Evolutionary conservation across 805 yeast genomes (phyloP), one percentile per base, ranked within the genome.

Genomic region (Monosporozyma unispora): DNA sequence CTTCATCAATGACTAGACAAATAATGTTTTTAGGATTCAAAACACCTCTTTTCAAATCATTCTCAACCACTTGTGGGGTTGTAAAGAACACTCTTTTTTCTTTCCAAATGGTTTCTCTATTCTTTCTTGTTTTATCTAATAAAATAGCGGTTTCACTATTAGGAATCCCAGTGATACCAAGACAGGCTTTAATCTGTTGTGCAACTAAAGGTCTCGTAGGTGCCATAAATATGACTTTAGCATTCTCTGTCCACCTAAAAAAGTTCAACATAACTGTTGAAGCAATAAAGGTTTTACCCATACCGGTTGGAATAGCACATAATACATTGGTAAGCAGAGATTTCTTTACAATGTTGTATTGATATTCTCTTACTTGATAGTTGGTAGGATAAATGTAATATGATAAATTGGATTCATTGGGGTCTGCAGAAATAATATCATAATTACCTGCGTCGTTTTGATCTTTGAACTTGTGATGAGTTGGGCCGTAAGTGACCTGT

Each of bases 141-240:
- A 90, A 67, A 45, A 90, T 85, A 0, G 96, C 95, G 1, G 91
- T 86, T 44, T 83, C 83, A 21, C 76, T 70, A 45, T 81, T 70
- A 1, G 95, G 84, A 19, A 95, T 79, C 3, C 96, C 97, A 0
- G 96, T 83, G 14, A 87, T 81, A 8, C 87, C 84, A 49, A 88
- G 75, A 62, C 96, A 93, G 1, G 98, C 97, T 60, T 84, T 85
- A 55, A 91, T 85, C 67, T 93, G 99, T 68, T 93, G 99, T 0
- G 96, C 90, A 6, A 93, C 98, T 48, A 93, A 73, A 0, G 99
- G 99, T 55, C 90, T 74, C 1, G 99, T 93, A 0, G 99, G 99
- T 0, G 99, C 99, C 83, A 91, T 82, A 65, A 93, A 93, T 1
- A 95, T 78, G 55, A 93, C 80, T 60, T 90, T 93, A 2, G 88